Base-by-base conservation (phyloP, 345 rosid species). In the Toxicodendron radicans region DNA sequence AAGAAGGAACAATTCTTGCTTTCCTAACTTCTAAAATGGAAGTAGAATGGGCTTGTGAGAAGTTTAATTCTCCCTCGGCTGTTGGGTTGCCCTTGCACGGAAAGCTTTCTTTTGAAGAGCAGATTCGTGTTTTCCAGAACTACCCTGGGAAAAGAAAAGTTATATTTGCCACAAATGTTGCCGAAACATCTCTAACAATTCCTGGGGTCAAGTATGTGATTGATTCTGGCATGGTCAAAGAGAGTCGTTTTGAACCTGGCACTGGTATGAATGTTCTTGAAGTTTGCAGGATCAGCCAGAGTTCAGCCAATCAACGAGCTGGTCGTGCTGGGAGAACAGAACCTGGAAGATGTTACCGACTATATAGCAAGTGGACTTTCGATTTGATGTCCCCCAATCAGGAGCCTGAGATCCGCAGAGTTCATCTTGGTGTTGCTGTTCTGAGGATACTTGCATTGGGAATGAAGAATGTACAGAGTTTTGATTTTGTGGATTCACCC, bases 271-370 rank as follows among this genome's bases (percentile, higher is more conserved):
- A 85, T 75, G 86, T 95, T 80, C 97, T 92, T 70, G 86, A 78
- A 76, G 92, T 95, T 56, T 79, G 95, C 78, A 66, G 76, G 79
- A 79, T 88, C 67, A 90, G 97, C 82, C 85, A 88, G 82, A 91
- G 99, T 80, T 95, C 97, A 70, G 97, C 97, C 59, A 83, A 78
- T 49, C 97, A 95, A 73, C 85, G 99, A 57, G 94, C 97, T 83
- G 99, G 97, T 77, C 99, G 97, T 83, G 98, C 99, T 64, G 99
- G 97, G 70, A 89, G 99, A 86, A 92, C 91, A 18, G 95, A 85
- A 77, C 91, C 95, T 21, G 99, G 99, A 61, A 84, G 73, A 74
- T 95, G 97, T 85, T 95, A 86, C 71, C 84, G 99, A 74, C 90
- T 95, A 51, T 95, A 92, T 76, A 70, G 92, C 2, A 72, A 73